Evolutionary conservation across 2,329 filamentous ascomycete species (phyloP), one percentile per base, ranked within the genome.

Genomic region (Westerdykella aurantiaca): DNA sequence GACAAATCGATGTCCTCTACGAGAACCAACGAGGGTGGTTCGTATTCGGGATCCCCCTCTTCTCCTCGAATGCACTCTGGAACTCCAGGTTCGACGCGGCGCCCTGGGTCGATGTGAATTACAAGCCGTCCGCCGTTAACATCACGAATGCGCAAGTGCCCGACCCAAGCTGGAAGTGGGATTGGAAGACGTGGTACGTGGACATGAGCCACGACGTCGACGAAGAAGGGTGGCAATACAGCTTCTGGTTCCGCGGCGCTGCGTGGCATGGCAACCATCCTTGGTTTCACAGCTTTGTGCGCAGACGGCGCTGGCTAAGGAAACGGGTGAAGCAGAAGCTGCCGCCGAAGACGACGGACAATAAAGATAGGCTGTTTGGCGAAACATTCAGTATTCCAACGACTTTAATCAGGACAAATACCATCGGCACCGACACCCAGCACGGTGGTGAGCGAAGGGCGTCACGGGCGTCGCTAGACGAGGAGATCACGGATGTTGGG

Each of bases 211-310:
- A 85, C 2, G 84, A 85, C 46, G 82, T 86, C 10, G 93, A 97
- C 58, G 85, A 91, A 49, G 86, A 91, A 50, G 93, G 93, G 3
- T 98, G 93, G 93, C 85, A 95, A 63, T 98, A 98, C 68, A 93
- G 88, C 13, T 89, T 96, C 63, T 84, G 86, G 52, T 98, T 97
- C 62, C 61, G 65, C 31, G 65, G 67, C 39, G 51, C 69, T 45
- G 63, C 69, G 6, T 98, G 93, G 93, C 93, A 98, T 66, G 83
- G 84, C 3, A 86, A 86, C 14, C 81, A 85, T 62, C 85, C 81
- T 21, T 97, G 91, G 90, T 95, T 88, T 68, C 91, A 90, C 64
- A 95, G 88, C 1, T 98, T 91, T 61, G 93, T 96, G n/a, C 78
- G 93, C 31, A 76, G 93, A 53, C 79, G 93, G 49, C 81, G 88